phyloP scores from a whole-genome alignment of 1,284 basidiomycete species.

The Sanghuangporus sanghuang region DNA sequence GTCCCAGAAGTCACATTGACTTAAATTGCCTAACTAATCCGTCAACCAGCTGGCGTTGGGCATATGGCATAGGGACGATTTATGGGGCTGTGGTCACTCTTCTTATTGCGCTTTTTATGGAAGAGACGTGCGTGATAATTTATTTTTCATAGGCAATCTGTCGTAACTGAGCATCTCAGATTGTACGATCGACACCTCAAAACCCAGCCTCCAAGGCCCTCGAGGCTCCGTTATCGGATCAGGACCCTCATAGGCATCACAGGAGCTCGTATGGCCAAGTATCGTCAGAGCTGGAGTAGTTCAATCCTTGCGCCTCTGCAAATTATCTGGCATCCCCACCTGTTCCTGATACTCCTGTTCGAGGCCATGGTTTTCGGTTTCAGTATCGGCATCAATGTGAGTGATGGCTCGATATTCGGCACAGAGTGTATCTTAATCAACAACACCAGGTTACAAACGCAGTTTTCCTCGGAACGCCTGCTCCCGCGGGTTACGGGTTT shows the following conservation, averaged over 20 bases:
- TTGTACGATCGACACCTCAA: constrained; percentile 64
- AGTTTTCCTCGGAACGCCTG: constrained; percentile 58
- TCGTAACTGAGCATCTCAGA: constrained; percentile 27
- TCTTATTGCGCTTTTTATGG: constrained; percentile 30
- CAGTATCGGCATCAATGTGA: constrained; percentile 66
- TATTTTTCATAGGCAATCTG: neutral
- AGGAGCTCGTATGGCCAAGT: constrained; percentile 55
- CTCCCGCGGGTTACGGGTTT: constrained; percentile 56
- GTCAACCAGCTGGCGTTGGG: constrained; percentile 55
- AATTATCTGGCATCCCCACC: constrained; percentile 61
- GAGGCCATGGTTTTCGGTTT: constrained; percentile 67
- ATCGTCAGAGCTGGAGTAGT: constrained; percentile 50
- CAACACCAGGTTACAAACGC: constrained; percentile 56
- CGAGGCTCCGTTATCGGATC: constrained; percentile 48
- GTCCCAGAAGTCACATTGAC: constrained; percentile 8
- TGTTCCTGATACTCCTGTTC: constrained; percentile 50
- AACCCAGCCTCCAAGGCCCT: constrained; percentile 40
- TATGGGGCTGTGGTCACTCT: constrained; percentile 28
- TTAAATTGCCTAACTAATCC: neutral
- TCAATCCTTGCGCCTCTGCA: constrained; percentile 42
- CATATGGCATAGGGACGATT: constrained; percentile 46
- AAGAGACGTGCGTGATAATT: constrained; percentile 27
- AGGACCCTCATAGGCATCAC: constrained; percentile 65
- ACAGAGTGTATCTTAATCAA: neutral
- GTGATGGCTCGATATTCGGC: constrained; percentile 18